Base-by-base conservation (phyloP, 257 asterid genomes). In the Solanum piurae region DNA sequence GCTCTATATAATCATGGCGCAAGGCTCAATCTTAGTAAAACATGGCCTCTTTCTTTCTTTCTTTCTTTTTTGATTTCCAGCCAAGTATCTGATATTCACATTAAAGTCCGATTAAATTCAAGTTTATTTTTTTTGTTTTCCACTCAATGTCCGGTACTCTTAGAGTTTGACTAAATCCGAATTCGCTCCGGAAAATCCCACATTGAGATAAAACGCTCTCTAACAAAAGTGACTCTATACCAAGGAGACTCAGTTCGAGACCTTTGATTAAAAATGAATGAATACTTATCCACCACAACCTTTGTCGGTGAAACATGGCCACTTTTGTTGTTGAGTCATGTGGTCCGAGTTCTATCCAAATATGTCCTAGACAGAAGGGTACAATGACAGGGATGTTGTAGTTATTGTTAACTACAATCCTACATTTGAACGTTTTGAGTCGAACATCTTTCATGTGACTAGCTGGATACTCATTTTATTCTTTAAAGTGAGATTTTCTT, bases 81-180 rank as follows among this genome's bases (percentile, higher is more conserved):
- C 11, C n/a, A 7, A 3, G 5, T 55, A 20, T 55, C 0, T 4
- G 2, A 20, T 55, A 55, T 0, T 55, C 5, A 55, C 5, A 55
- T 55, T 55, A 1, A 3, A 20, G 25, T 7, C 1, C 1, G 1
- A 20, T 0, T 55, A 55, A 55, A 20, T 55, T 7, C 4, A 8
- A 0, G 2, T 55, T 7, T 3, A 3, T 55, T 55, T 10, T 13
- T 49, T 49, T 49, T 14, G 20, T 55, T 7, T 18, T 3, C 2
- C 64, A 18, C 64, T 3, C 11, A 3, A 55, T 20, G 11, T 55
- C 10, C 25, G 4, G 0, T 7, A 55, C 0, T 8, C 64, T 55
- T 55, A 20, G 64, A 55, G 11, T 20, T 2, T 3, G 5, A 20
- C 10, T 55, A 55, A 21, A 55, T 20, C 0, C 1, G 1, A 4